Evolutionary conservation across 1,139 yeast species (phyloP).

Genomic region (Pneumocystis carinii): DNA sequence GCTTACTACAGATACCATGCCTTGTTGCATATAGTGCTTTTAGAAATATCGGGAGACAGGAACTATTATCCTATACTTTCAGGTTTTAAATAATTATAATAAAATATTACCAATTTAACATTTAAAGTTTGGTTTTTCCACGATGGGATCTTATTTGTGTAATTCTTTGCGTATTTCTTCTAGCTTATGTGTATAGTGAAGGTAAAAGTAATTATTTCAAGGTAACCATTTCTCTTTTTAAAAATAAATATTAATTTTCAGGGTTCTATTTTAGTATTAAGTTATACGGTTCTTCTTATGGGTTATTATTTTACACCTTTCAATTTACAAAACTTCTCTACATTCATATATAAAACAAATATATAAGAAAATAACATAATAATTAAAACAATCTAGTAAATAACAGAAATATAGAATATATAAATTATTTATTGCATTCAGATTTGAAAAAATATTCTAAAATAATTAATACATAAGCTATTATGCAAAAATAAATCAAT

Average conservation of each 20-base stretch:
- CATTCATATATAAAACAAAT: background rate
- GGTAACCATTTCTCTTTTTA: conserved; percentile 8
- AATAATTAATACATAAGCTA: background rate
- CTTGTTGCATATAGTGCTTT: conserved; percentile 63
- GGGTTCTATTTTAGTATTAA: conserved; percentile 72
- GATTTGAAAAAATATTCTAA: background rate
- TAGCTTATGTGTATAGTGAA: conserved; percentile 88
- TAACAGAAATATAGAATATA: background rate
- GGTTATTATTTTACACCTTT: conserved; percentile 59
- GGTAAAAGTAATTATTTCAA: conserved; percentile 94
- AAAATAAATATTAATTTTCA: background rate
- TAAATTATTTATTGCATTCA: background rate
- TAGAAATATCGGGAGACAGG: conserved; percentile 22
- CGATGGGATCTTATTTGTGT: conserved; percentile 90
- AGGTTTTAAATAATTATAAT: conserved; percentile 7
- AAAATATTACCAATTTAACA: conserved; percentile 38
- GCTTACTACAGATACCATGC: conserved; percentile 82
- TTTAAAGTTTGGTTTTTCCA: conserved; percentile 59
- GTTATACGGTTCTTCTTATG: conserved; percentile 58
- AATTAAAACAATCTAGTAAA: background rate
- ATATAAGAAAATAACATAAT: background rate
- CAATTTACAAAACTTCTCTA: background rate
- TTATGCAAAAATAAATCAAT: background rate
- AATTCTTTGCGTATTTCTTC: conserved; percentile 69
- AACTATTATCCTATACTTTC: conserved; percentile 17